These are phyloP conservation scores for Tuber brumale DNA, from an alignment of 495 filamentous ascomycete species.

Conservation along the genomic window DNA sequence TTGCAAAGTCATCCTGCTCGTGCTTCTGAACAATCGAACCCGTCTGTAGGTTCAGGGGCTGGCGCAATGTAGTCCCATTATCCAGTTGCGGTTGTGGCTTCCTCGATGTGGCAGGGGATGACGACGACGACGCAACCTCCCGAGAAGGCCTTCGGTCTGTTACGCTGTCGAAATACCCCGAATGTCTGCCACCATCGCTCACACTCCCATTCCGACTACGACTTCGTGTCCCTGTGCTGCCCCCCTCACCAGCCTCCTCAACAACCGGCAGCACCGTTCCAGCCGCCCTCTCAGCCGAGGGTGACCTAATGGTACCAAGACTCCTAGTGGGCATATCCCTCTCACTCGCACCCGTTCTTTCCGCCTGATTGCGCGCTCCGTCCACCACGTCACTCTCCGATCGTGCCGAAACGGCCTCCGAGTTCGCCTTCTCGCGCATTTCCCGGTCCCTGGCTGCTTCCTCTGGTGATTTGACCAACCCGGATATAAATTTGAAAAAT, in stretches of 20 bases:
- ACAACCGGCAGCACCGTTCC: conserved; percentile 80
- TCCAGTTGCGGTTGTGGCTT: conserved; percentile 45
- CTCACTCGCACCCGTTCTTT: conserved; percentile 50
- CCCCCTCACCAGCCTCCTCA: conserved; percentile 79
- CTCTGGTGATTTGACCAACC: conserved; percentile 81
- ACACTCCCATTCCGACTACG: conserved; percentile 47
- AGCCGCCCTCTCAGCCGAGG: conserved; percentile 51
- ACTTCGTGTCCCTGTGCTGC: conserved; percentile 56
- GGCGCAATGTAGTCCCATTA: conserved; percentile 34
- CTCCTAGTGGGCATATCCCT: conserved; percentile 50
- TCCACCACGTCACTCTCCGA: conserved; percentile 42
- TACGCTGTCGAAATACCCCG: conserved; percentile 45
- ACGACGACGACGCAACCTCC: conserved; percentile 42
- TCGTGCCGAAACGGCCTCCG: conserved; percentile 43
- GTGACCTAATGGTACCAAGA: conserved; percentile 51
- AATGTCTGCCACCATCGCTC: conserved; percentile 41
- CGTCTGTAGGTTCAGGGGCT: conserved; percentile 19
- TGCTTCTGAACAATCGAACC: conserved; percentile 1
- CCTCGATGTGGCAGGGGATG: conserved; percentile 42
- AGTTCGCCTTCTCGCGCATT: conserved; percentile 46
- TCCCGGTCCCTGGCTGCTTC: conserved; percentile 62
- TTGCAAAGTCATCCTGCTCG: conserved; percentile 37
- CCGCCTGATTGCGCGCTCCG: conserved; percentile 43
- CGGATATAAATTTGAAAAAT: conserved; percentile 86
- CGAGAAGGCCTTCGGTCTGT: conserved; percentile 47